Evolutionary conservation across 2,329 filamentous ascomycete species (phyloP).

Genomic region (Cylindrodendrum hubeiense): DNA sequence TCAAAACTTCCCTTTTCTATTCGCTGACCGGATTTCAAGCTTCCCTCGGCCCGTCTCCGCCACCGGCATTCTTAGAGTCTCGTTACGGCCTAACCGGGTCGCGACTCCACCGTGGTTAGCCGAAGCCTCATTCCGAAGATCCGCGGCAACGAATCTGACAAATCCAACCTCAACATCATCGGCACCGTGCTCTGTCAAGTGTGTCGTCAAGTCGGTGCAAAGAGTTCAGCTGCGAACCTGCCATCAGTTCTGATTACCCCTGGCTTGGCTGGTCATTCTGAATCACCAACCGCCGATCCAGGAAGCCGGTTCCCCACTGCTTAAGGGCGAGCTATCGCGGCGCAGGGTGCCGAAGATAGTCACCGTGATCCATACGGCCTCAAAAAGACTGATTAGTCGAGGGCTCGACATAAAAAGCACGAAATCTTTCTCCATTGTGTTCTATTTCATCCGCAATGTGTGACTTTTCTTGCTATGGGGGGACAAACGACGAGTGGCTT

Average conservation of each 20-base stretch:
- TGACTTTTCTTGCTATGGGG: slow-evolving; percentile 54
- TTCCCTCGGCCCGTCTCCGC: slow-evolving; percentile 10
- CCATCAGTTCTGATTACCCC: neutral
- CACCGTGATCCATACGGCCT: neutral
- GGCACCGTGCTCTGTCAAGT: neutral
- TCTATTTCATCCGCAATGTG: slow-evolving; percentile 34
- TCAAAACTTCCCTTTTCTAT: neutral
- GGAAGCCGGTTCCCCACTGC: neutral
- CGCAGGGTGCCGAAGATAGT: neutral
- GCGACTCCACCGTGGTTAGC: slow-evolving; percentile 11
- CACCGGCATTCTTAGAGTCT: neutral
- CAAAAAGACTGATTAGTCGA: neutral
- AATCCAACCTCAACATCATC: neutral
- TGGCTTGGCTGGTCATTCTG: neutral
- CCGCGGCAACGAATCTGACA: neutral
- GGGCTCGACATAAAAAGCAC: neutral
- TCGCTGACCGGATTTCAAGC: neutral
- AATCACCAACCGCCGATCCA: neutral
- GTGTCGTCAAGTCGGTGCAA: neutral
- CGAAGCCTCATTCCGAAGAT: neutral
- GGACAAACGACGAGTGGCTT: slow-evolving; percentile 58
- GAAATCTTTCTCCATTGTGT: neutral
- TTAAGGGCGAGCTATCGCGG: too few species aligned
- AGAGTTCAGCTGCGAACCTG: neutral
- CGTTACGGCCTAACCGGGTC: neutral